Evolutionary conservation across 495 filamentous ascomycete genomes (phyloP).

Genomic region (Acidomyces sp.): DNA sequence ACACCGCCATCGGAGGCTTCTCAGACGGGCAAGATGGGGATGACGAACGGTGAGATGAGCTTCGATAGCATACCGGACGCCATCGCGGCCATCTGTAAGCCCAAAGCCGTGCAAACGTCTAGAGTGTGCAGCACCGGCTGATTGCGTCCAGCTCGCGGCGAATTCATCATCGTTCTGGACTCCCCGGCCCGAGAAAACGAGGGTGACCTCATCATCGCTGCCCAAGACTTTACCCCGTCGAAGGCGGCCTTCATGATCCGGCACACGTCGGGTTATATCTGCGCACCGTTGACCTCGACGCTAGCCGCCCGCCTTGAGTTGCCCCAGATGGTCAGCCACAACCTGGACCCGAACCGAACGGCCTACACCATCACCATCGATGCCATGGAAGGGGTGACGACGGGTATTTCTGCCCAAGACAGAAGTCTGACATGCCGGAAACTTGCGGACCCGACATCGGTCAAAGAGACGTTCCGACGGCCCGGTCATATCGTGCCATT

Average conservation of each 20-base stretch:
- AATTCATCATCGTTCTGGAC: conserved; percentile 95
- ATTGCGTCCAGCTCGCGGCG: conserved; percentile 51
- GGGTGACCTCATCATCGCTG: conserved; percentile 93
- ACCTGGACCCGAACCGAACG: conserved; percentile 73
- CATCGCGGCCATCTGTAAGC: conserved; percentile 70
- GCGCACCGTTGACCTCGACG: conserved; percentile 61
- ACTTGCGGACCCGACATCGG: conserved; percentile 56
- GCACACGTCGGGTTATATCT: conserved; percentile 72
- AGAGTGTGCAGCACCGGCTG: conserved; percentile 1
- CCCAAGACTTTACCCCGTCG: conserved; percentile 65
- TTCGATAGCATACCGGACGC: conserved; percentile 78
- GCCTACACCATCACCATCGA: conserved; percentile 89
- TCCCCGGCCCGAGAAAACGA: conserved; percentile 86
- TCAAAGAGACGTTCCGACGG: conserved; percentile 51
- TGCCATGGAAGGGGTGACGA: conserved; percentile 58
- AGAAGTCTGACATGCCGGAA: conserved; percentile 66
- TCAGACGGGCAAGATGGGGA: conserved; percentile 14
- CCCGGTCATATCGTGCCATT: conserved; percentile 89
- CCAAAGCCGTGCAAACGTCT: neutral
- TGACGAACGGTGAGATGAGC: conserved; percentile 9
- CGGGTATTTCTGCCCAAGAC: conserved; percentile 82
- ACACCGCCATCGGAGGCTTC: no score
- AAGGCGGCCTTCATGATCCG: conserved; percentile 95
- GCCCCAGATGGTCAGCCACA: conserved; percentile 76
- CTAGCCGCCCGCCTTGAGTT: conserved; percentile 56